Evolutionary conservation across 2,329 filamentous ascomycete genomes (phyloP).

Genomic region (Cordyceps cicadae): DNA sequence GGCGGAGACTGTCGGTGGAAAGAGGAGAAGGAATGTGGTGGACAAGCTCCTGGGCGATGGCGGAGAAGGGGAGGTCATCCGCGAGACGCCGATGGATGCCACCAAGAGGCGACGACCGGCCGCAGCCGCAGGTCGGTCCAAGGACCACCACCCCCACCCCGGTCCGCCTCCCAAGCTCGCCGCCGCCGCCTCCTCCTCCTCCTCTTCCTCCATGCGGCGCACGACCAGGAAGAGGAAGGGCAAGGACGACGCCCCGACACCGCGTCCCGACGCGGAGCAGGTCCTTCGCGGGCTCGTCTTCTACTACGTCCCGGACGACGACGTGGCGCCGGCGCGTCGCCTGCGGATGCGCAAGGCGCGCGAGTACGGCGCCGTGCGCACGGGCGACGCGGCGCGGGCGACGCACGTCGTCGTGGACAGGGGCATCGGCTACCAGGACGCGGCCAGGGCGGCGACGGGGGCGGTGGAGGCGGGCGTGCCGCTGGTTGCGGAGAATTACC

Average conservation of each 20-base stretch:
- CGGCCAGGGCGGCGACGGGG: slow-evolving; percentile 40
- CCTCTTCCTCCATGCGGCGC: background rate
- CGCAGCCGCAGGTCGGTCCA: background rate
- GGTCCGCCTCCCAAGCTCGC: background rate
- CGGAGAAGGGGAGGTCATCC: slow-evolving; percentile 2
- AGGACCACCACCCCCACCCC: background rate
- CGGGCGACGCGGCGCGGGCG: slow-evolving; percentile 47
- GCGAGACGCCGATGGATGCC: slow-evolving; percentile 4
- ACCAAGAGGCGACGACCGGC: background rate
- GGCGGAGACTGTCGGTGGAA: background rate
- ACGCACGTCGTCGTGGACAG: slow-evolving; percentile 79
- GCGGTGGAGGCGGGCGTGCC: slow-evolving; percentile 11
- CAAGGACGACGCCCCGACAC: slow-evolving; percentile 36
- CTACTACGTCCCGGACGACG: slow-evolving; percentile 76
- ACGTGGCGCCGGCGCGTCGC: slow-evolving; percentile 57
- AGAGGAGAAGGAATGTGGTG: background rate
- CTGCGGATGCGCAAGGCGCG: slow-evolving; percentile 66
- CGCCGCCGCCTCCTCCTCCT: too few species aligned
- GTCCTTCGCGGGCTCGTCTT: slow-evolving; percentile 56
- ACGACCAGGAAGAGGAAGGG: slow-evolving; percentile 31
- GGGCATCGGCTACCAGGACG: slow-evolving; percentile 52
- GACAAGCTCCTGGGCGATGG: background rate
- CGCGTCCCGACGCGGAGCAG: slow-evolving; percentile 43
- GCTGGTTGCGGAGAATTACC: slow-evolving; percentile 48
- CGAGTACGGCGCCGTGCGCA: slow-evolving; percentile 69